Conservation (phyloP, 768 basidiomycete genomes). For the Tremella yokohamensis region DNA sequence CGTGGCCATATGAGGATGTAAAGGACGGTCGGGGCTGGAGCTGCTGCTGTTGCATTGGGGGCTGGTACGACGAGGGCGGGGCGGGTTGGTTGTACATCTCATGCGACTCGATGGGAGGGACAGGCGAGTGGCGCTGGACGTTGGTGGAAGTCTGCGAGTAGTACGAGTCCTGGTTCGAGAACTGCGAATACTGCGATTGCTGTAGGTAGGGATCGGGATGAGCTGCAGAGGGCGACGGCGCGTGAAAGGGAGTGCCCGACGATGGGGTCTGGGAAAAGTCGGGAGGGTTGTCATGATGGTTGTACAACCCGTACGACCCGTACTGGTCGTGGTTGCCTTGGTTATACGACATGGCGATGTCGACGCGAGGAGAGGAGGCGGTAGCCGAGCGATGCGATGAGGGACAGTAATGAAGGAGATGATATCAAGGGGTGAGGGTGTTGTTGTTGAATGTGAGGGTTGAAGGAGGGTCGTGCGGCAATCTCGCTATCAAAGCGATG, state of each 20-base stretch:
- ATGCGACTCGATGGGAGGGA: neutral
- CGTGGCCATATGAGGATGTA: constrained; percentile 11
- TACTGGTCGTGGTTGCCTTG: too few species aligned
- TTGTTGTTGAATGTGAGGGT: too few species aligned
- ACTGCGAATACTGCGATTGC: constrained; percentile 4
- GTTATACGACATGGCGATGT: too few species aligned
- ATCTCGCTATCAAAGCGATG: too few species aligned
- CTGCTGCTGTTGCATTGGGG: constrained; percentile 4
- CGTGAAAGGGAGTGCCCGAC: neutral
- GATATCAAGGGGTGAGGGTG: too few species aligned
- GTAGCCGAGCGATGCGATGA: too few species aligned
- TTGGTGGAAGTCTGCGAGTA: constrained; percentile 4
- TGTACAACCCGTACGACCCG: too few species aligned
- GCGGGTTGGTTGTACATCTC: neutral
- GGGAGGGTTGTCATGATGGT: neutral
- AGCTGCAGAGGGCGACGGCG: neutral
- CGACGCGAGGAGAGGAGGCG: too few species aligned
- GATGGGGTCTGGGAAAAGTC: neutral
- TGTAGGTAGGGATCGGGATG: neutral
- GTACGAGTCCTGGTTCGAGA: constrained; percentile 5
- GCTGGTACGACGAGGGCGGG: constrained; percentile 5
- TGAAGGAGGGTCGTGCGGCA: too few species aligned
- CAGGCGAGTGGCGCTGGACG: constrained; percentile 9
- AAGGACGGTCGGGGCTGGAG: constrained; percentile 23
- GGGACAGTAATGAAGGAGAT: too few species aligned